Base-by-base conservation (phyloP, 2,329 filamentous ascomycete species). In the Xylaria sp. region DNA sequence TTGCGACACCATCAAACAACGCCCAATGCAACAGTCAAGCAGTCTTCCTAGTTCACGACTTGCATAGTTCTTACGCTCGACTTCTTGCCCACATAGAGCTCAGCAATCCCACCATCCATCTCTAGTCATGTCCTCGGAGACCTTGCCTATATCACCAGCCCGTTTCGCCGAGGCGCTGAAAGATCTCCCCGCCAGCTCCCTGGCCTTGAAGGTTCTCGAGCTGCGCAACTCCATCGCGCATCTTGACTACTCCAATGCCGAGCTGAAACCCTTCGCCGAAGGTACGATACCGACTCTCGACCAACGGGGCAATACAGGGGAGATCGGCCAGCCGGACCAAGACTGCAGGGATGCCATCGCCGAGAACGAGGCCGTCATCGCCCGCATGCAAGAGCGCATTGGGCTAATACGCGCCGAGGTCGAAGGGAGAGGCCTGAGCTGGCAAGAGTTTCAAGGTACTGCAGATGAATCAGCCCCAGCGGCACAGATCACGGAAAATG, bases 131-230 rank as follows among this genome's bases (percentile, higher is more conserved):
- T 90, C 89, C n/a, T 82, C 87, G 63, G 85, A 87, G 73, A 78
- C 88, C 6, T 75, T 77, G 11, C 90, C 90, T 65, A 92, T 92
- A 75, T 80, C 85, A 51, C 81, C 88, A 29, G 77, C 82, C 20
- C 86, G 86, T 76, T 93, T 92, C 81, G 87, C 89, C 75, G 81
- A 83, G 68, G 92, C 92, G 27, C 84, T 94, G 71, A 82, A 85
- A 71, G 86, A 89, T 67, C 88, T 94, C 63, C 87, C 90, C 45
- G 77, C 90, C 71, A 84, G 86, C 69, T 85, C 85, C 64, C 88
- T 94, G 6, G 89, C 91, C 79, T 84, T 91, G 79, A 94, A 94
- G 79, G 87, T 90, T 66, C 86, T 91, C 75, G 92, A 94, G 78
- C 84, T 94, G 68, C 88, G 87, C 77, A 94, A 93, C 84, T 88